phyloP scores from a whole-genome alignment of 192 early-diverging fungal genomes.

The Coemansia sp. region DNA sequence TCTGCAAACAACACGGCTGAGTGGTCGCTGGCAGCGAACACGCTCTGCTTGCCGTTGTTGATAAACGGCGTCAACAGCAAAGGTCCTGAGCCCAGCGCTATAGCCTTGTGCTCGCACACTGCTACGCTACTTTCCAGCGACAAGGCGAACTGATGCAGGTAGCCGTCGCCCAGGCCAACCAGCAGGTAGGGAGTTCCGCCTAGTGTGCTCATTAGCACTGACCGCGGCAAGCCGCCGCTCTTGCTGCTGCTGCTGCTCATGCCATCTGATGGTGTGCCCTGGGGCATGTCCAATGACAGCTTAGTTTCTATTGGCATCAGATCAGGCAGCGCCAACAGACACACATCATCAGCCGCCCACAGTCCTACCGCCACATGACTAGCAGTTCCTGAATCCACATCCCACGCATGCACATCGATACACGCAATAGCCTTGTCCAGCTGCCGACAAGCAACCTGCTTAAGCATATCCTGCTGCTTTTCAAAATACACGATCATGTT shows the following conservation, averaged over 20 bases:
- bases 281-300: conserved; percentile 31
- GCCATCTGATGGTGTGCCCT: conserved; percentile 1
- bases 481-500: conserved; percentile 61
- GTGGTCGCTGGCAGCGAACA: conserved; percentile 80
- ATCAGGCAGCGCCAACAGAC: conserved; percentile 57
- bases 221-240: conserved; percentile 63
- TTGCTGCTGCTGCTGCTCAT: background rate
- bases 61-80: conserved; percentile 59
- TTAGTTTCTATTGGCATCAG: conserved; percentile 53
- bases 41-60: conserved; percentile 42
- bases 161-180: conserved; percentile 82
- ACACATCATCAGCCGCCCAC: conserved; percentile 69
- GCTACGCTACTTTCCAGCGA: conserved; percentile 1
- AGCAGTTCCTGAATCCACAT: conserved; percentile 17
- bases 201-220: conserved; percentile 63
- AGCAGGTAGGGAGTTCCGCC: conserved; percentile 69
- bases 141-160: conserved; percentile 64
- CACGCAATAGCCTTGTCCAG: conserved; percentile 73
- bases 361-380: conserved; percentile 66
- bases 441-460: conserved; percentile 33
- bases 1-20: conserved; percentile 73
- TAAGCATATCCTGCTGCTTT: conserved; percentile 37
- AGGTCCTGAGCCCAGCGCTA: conserved; percentile 78
- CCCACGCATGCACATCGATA: conserved; percentile 60
- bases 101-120: conserved; percentile 55